These are phyloP conservation scores for Xylaria digitata DNA, from an alignment of 2,329 filamentous ascomycete species.

Conservation along the genomic window DNA sequence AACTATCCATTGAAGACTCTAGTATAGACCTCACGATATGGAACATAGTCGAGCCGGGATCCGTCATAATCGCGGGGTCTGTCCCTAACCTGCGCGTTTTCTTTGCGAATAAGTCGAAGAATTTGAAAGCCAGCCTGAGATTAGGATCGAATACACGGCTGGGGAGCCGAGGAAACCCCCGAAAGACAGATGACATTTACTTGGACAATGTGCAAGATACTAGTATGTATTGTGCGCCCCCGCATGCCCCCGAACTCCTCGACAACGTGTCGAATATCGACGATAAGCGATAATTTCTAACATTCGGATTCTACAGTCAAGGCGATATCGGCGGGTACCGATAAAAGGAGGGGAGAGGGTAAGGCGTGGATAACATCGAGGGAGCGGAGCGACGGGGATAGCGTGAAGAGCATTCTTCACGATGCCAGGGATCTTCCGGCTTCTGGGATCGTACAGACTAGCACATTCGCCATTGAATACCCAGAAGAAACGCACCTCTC, in stretches of 20 bases:
- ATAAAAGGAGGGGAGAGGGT: conserved; percentile 15
- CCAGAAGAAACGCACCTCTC: conserved; percentile 19
- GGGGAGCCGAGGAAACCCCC: neutral
- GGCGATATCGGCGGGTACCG: conserved; percentile 26
- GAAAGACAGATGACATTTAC: conserved; percentile 19
- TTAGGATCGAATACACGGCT: conserved; percentile 12
- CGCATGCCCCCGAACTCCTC: neutral
- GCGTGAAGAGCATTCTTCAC: conserved; percentile 29
- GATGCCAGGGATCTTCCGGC: conserved; percentile 4
- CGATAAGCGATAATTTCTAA: neutral
- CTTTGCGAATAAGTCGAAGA: conserved; percentile 19
- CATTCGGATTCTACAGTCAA: neutral
- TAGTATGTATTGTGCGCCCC: neutral
- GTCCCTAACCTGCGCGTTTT: conserved; percentile 37
- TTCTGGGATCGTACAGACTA: conserved; percentile 26
- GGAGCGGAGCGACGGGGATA: conserved; percentile 13
- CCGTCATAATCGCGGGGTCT: conserved; percentile 34
- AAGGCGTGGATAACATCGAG: conserved; percentile 29
- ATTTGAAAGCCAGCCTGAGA: conserved; percentile 23
- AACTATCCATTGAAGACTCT: conserved; percentile 18
- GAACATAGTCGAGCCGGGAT: conserved; percentile 33
- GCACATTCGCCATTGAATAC: conserved; percentile 31
- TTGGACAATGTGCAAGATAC: conserved; percentile 29
- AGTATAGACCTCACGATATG: conserved; percentile 30
- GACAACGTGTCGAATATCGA: neutral